Base-by-base conservation (phyloP, 2,329 filamentous ascomycete genomes). In the Fusarium pseudograminearum region DNA sequence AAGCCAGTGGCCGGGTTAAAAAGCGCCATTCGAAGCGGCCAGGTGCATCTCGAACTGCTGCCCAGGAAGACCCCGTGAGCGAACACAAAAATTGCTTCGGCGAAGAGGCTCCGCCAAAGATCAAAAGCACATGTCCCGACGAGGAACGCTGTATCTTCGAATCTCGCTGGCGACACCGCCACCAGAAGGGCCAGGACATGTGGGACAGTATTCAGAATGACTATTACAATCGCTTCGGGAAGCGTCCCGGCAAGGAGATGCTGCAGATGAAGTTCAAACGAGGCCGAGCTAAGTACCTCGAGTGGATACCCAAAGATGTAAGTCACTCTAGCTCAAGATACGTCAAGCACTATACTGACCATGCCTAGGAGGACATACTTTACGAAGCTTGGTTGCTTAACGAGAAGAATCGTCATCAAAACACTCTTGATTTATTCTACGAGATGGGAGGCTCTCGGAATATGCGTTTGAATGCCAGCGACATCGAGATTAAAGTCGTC, bases 241-340 rank as follows among this genome's bases (percentile, higher is more conserved):
- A 80, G 63, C 77, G 77, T 16, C 79, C 78, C 8, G 79, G 82
- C 38, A 84, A 85, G 66, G 83, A 86, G 50, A 82, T 82, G 51
- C 79, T 88, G 7, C 86, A 89, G 70, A 88, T 89, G 86, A 85
- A 84, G 73, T 80, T 87, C 41, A 83, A 83, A 15, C 81, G 86
- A 9, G 82, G 82, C 4, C 82, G 86, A 22, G 77, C 83, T 56
- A 84, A 83, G 65, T 83, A 84, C 54, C 78, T 82, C 15, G 74
- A 81, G 2, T 88, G 86, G 86, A 80, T 84, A 3, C 67, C 77
- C 12, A 74, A 71, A 64, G 86, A 88, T 77, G 86, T 87, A 76
- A 81, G 85, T 78, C 10, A 9, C 14, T 30, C 22, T 42, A 4
- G 16, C 16, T 15, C 24, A 24, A 12, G 16, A 15, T 12, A 7